Evolutionary conservation across 2,329 filamentous ascomycete genomes (phyloP), one percentile per base, ranked within the genome.

Genomic region (Claviceps sp.): DNA sequence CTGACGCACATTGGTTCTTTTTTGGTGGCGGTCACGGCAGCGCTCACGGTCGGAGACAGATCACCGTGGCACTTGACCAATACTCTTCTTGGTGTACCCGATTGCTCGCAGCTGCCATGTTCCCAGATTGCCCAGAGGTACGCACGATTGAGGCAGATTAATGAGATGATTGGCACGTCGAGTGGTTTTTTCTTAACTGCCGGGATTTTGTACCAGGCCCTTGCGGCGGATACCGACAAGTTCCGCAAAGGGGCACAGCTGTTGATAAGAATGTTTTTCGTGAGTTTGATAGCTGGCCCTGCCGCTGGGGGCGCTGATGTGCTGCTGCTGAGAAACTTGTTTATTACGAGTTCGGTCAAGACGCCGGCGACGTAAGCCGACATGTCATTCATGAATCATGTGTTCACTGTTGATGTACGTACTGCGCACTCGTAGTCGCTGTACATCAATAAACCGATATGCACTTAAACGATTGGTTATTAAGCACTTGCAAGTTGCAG

Each of bases 81-180:
- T 34, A 56, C 50, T 16, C 45, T 56, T 22, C 34, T 51, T 11
- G 52, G 50, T 10, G 50, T 51, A 4, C 53, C 55, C 4, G 41
- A 34, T n/a, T 47, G 49, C 26, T 34, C 16, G 2, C 34, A 47
- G 6, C 42, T 48, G 6, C 39, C 45, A 2, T 47, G 54, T 5
- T 41, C 53, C 1, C 37, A 19, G 41, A 6, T 22, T 13, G 43
- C 30, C 4, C 16, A 50, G 19, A 40, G 48, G 13, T 26, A 56
- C 24, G 55, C 55, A 3, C 50, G 55, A 4, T 34, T 56, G 22
- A 34, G 55, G 19, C 55, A 56, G 50, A 54, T 56, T 38, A 56
- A 56, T 47, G 55, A 56, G 47, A 55, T 56, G 51, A 52, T 48
- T 8, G 55, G 53, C n/a, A 56, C 55, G 1, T 55, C 55, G 16